These are phyloP conservation scores for Sarocladium brachiariae DNA, from an alignment of 2,329 filamentous ascomycete species.

Conservation along the genomic window DNA sequence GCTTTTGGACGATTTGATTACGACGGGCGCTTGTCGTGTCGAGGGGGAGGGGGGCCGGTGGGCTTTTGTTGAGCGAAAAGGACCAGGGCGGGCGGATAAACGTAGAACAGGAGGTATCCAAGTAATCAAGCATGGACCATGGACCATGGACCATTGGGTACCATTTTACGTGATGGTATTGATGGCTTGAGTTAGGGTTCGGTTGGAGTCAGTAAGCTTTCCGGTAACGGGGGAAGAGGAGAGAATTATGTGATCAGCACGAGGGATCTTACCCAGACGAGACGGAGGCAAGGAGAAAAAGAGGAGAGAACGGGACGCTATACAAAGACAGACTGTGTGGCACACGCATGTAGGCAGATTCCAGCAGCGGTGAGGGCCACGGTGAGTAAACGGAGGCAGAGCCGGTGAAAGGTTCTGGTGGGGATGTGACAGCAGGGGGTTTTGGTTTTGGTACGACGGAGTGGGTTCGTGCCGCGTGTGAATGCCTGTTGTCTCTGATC, in stretches of 20 bases:
- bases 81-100: conserved; percentile 1
- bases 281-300: not conserved
- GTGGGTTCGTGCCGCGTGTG: too few relatives aligned
- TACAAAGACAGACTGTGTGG: not conserved
- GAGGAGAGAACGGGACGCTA: not conserved
- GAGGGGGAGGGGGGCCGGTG: too few relatives aligned
- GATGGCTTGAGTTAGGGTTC: not conserved
- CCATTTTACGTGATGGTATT: conserved; percentile 3
- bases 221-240: not conserved
- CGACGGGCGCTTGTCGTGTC: not conserved
- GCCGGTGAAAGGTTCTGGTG: not conserved
- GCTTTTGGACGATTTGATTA: not conserved
- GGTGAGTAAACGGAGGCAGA: not conserved
- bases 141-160: not conserved
- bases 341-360: not conserved
- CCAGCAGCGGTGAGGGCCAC: not conserved
- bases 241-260: not conserved
- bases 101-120: too few relatives aligned
- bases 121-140: too few relatives aligned
- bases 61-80: conserved; percentile 1
- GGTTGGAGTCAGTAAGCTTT: not conserved
- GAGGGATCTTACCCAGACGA: not conserved
- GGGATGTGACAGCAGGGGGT: not conserved
- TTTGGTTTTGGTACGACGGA: too few relatives aligned
- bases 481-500: too few relatives aligned